A percentile compares a stretch with the other conserved stretches of the same genome.
Conservation (phyloP, 768 basidiomycete species). For the Leccinellum albellum region DNA sequence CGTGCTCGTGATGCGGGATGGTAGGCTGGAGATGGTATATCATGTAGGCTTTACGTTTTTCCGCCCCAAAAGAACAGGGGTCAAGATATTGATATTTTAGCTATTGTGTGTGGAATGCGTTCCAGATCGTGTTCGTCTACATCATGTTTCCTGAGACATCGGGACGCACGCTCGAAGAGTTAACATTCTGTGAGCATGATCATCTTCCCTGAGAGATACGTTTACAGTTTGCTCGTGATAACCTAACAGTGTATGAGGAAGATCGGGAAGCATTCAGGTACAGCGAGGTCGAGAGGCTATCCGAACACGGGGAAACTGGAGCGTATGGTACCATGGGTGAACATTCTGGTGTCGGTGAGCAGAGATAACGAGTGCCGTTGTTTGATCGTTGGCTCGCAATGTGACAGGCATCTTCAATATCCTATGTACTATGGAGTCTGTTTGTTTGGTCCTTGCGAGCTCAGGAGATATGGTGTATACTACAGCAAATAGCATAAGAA, state of each 20-base stretch:
- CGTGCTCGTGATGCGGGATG: background rate
- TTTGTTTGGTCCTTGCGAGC: too few relatives aligned
- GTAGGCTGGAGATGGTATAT: slow-evolving; percentile 14
- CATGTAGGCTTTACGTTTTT: background rate
- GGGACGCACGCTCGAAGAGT: slow-evolving; percentile 16
- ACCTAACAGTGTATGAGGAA: background rate
- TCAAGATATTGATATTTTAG: background rate
- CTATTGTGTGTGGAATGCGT: slow-evolving; percentile 17
- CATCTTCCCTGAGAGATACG: background rate
- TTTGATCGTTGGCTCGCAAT: background rate
- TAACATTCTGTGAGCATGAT: slow-evolving; percentile 12
- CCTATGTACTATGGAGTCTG: too few relatives aligned
- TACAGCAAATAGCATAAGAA: too few relatives aligned
- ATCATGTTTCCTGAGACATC: slow-evolving; percentile 21
- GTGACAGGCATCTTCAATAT: background rate
- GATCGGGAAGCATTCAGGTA: background rate
- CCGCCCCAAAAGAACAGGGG: background rate
- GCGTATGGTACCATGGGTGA: background rate
- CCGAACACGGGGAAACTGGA: background rate
- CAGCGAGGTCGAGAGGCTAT: background rate
- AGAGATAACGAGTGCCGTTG: background rate
- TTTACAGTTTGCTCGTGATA: background rate
- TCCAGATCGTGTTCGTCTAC: slow-evolving; percentile 14
- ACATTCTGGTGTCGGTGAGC: background rate
- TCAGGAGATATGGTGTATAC: too few relatives aligned